These are phyloP conservation scores for Cladosporium sp. DNA, from an alignment of 2,329 filamentous ascomycete genomes.

Conservation along the genomic window DNA sequence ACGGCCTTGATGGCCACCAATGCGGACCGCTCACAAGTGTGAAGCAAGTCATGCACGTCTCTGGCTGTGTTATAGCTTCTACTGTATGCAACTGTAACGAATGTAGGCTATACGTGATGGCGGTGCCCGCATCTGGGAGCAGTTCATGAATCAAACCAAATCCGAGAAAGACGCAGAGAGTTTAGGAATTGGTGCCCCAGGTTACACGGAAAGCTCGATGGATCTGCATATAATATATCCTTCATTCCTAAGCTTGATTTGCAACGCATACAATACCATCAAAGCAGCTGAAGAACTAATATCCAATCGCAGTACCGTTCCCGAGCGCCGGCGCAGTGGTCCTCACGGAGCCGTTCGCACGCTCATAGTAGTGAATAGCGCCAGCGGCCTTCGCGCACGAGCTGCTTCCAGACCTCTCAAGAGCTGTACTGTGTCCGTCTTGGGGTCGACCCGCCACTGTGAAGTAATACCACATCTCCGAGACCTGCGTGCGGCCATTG, in stretches of 20 bases:
- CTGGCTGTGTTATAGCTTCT: background rate
- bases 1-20: background rate
- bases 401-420: conserved; percentile 51
- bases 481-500: conserved; percentile 58
- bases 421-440: conserved; percentile 48
- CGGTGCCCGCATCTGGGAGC: background rate
- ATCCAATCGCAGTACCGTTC: background rate
- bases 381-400: conserved; percentile 57
- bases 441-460: conserved; percentile 61
- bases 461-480: conserved; percentile 68
- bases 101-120: background rate
- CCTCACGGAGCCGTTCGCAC: conserved; percentile 15
- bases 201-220: background rate
- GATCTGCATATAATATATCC: background rate
- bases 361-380: conserved; percentile 58
- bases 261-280: background rate
- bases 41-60: background rate
- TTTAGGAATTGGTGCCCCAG: no score
- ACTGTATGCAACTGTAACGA: background rate
- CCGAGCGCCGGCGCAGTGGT: background rate
- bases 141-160: background rate
- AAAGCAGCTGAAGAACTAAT: background rate
- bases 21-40: background rate
- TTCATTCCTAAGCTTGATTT: background rate
- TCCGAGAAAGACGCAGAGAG: background rate